phyloP scores from a whole-genome alignment of 1,284 basidiomycete species.

The Laetiporus sulphureus region DNA sequence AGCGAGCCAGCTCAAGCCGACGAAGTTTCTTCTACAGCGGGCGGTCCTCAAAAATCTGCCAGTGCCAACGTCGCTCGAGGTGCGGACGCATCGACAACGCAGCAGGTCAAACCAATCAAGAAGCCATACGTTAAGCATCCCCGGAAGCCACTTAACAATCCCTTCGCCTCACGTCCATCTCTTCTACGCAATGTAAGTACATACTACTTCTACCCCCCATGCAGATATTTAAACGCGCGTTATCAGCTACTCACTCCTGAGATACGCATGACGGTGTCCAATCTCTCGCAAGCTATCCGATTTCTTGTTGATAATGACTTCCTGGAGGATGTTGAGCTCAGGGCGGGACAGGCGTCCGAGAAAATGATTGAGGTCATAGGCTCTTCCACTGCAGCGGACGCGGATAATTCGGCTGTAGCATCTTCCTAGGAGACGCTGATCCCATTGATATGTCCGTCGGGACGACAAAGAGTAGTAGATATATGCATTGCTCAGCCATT shows the following conservation, averaged over 20 bases:
- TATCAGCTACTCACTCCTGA: constrained; percentile 79
- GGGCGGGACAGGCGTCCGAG: constrained; percentile 72
- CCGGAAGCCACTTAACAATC: constrained; percentile 49
- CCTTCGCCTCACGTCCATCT: constrained; percentile 61
- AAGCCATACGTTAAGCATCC: constrained; percentile 41
- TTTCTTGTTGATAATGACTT: constrained; percentile 94
- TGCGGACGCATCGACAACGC: background rate
- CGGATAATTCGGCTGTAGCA: constrained; percentile 1
- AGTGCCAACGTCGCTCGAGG: background rate
- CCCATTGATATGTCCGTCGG: too few species aligned
- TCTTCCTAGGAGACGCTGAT: too few species aligned
- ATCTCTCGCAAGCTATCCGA: constrained; percentile 88
- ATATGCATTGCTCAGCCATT: constrained; percentile 9
- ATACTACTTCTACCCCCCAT: too few species aligned
- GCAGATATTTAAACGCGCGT: too few species aligned
- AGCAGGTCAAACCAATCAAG: constrained; percentile 12
- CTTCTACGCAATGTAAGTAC: constrained; percentile 68
- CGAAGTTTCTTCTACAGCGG: too few species aligned
- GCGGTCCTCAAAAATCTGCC: too few species aligned
- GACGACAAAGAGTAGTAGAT: too few species aligned
- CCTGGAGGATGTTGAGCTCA: constrained; percentile 75
- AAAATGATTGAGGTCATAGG: constrained; percentile 57
- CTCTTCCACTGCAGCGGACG: constrained; percentile 7
- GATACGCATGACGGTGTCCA: constrained; percentile 85
- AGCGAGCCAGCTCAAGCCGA: too few species aligned